Base-by-base conservation (phyloP, 305 asterid genomes). In the Striga hermonthica region DNA sequence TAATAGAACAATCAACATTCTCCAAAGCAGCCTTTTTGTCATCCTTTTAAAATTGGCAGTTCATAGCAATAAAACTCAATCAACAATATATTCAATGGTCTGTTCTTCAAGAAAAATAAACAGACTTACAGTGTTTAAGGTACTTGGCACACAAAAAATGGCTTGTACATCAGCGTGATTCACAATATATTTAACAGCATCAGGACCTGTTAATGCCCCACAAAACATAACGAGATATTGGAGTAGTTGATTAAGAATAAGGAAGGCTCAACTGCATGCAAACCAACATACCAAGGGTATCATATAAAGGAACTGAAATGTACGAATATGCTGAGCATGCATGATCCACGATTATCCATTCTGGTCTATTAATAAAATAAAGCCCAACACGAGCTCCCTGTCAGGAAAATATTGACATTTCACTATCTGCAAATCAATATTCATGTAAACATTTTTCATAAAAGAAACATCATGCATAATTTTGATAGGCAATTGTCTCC, bases 341-440 rank as follows among this genome's bases (percentile, higher is more conserved):
- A 77, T 92, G 94, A 79, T 92, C 98, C 73, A 84, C 90, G 47
- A 92, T 73, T 75, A 87, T 35, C 98, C 98, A 92, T 77, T 92
- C 98, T 35, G 97, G 98, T 72, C 95, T 82, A 75, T 92, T 92
- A 77, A 87, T 75, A 73, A 92, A 92, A 73, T 86, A 90, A 74
- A 92, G 83, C 66, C 98, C 98, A 75, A 90, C 75, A 60, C 92
- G 72, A 73, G 95, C 85, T 76, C 90, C 97, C 98, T 92, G 90
- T 37, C 73, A 77, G 67, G 55, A 72, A 70, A 82, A 79, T 65
- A 28, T 71, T 62, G 39, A 73, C 66, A 77, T 34, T 64, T 80
- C 65, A 80, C 40, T 62, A 50, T 71, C 63, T 44, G 43, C 9
- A 64, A 65, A 39, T 12, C 28, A 10, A 49, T 43, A 45, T 49